phyloP scores from a whole-genome alignment of 768 basidiomycete genomes.

The Hortiboletus campestris region DNA sequence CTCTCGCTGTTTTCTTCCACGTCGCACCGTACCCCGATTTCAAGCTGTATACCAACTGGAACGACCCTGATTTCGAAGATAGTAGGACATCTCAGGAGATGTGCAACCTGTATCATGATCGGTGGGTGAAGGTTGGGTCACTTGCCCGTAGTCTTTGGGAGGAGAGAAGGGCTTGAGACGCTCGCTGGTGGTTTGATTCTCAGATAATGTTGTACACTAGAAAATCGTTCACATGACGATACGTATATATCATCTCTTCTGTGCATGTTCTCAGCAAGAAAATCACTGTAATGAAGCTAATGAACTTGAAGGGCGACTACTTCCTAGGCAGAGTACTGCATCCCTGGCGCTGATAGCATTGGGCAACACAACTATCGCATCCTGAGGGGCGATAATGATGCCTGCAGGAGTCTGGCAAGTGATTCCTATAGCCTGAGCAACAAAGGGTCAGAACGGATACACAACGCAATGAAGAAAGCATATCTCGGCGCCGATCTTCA shows the following conservation, averaged over 20 bases:
- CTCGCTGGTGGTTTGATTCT: neutral
- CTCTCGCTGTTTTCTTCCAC: constrained; percentile 13
- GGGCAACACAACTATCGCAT: constrained; percentile 13
- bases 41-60: neutral
- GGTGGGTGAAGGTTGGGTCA: neutral
- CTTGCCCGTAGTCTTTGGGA: constrained; percentile 1
- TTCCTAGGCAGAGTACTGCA: constrained; percentile 19
- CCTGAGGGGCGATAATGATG: constrained; percentile 15
- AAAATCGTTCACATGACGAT: no score
- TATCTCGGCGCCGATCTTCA: constrained; percentile 12
- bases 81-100: neutral
- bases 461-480: neutral
- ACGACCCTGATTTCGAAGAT: neutral
- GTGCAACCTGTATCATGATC: neutral
- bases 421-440: constrained; percentile 18
- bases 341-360: constrained; percentile 11
- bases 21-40: constrained; percentile 6
- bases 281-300: no score
- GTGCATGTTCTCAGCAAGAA: no score
- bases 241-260: no score
- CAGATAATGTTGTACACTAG: no score
- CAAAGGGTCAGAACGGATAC: neutral
- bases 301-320: no score
- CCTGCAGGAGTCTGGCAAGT: constrained; percentile 16
- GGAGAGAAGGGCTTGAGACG: constrained; percentile 1